A percentile compares a stretch with the other conserved stretches of the same genome.
phyloP scores from a whole-genome alignment of 345 rosid species.

The Acer campestre region DNA sequence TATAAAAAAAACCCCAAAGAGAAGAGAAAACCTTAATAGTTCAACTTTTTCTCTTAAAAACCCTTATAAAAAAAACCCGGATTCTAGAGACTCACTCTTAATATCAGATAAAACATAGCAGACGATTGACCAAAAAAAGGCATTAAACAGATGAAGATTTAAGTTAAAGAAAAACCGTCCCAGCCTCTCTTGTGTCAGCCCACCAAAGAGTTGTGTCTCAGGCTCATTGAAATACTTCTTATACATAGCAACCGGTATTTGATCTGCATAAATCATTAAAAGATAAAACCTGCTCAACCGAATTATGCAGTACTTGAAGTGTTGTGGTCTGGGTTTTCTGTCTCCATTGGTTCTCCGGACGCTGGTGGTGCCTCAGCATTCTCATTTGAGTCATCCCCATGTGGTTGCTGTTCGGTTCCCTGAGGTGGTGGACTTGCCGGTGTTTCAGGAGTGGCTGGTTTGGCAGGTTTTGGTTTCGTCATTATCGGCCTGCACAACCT shows the following conservation, averaged over 20 bases:
- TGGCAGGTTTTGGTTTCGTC: conserved; percentile 85
- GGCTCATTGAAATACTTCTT: conserved; percentile 20
- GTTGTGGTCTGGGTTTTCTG: conserved; percentile 48
- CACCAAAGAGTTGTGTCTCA: conserved; percentile 16
- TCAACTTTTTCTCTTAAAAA: not conserved
- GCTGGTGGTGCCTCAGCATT: conserved; percentile 42
- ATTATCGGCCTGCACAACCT: conserved; percentile 89
- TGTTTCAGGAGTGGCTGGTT: conserved; percentile 64
- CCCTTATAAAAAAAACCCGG: conserved; percentile 20
- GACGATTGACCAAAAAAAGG: conserved; percentile 13
- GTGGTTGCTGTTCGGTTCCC: conserved; percentile 42
- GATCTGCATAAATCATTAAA: conserved; percentile 11
- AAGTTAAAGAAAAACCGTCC: not conserved
- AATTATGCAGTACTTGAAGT: conserved; percentile 33
- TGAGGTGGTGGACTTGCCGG: conserved; percentile 57
- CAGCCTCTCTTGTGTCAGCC: conserved; percentile 12
- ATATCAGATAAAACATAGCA: conserved; percentile 18
- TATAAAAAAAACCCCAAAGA: conserved; percentile 18
- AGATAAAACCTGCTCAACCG: not conserved
- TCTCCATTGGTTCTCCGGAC: conserved; percentile 78
- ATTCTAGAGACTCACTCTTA: conserved; percentile 31
- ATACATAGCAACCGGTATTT: conserved; percentile 23
- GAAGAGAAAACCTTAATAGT: not conserved
- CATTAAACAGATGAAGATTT: conserved; percentile 12
- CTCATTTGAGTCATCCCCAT: conserved; percentile 28